Evolutionary conservation across 148 eudicot species (phyloP), one percentile per base, ranked within the genome.

Genomic region (Drosera capensis): DNA sequence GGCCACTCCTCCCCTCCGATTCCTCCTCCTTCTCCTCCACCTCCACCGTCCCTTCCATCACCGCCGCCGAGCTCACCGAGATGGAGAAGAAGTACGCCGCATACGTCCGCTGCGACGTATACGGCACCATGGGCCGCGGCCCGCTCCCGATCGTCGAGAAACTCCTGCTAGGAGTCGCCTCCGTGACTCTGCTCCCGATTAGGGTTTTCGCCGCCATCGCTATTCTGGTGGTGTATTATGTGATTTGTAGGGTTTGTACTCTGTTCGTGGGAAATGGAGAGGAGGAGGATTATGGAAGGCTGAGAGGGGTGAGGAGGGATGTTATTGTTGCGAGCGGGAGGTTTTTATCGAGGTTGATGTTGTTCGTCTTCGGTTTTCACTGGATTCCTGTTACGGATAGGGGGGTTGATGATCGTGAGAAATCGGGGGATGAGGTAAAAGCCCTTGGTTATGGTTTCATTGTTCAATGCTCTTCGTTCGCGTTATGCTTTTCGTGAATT

Each of bases 281-380:
- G 43, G 68, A 74, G 48, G 90, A 78, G 64, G 80, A 75, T 63
- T 88, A 62, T 19, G 86, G 82, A 0, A 79, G 84, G 17, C 30
- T 80, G 63, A 73, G 63, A 2, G 92, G 97, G 17, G 78, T 86
- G 92, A 71, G 97, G 60, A 71, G 92, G 47, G 45, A 41, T 9
- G 62, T 78, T 25, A 72, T 88, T 58, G 68, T 80, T 1, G 14
- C 14, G 16, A 46, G 48, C 28, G 97, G 97, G 34, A 66, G 71
- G 64, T 69, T 88, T 49, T 46, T 80, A 20, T 68, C 97, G 0
- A 68, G 94, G 60, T 60, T 49, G 15, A 23, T 88, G 67, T 58
- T 88, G 42, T 83, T 88, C 40, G 70, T 73, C 8, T 51, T 88
- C 3, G 97, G 94, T 43, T 80, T 88, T 68, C 84, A 88, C 58